A percentile compares a stretch with the other conserved stretches of the same genome.
Conservation (phyloP, 2,329 filamentous ascomycete species). For the Harringtonia aguacate region DNA sequence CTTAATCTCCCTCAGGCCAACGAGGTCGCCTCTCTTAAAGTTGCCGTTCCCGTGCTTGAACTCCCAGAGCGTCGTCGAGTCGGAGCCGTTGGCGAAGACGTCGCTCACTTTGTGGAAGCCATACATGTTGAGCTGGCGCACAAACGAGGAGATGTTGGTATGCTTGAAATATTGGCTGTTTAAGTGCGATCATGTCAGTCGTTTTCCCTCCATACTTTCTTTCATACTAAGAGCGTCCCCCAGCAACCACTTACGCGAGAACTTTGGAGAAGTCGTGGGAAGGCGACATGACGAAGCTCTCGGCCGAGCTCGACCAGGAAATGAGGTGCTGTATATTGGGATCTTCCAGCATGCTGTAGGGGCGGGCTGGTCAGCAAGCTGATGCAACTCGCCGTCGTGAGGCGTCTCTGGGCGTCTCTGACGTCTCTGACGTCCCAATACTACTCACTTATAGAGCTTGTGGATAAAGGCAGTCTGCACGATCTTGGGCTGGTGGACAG, state of each 20-base stretch:
- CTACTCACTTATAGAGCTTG: conserved; percentile 87
- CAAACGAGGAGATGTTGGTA: conserved; percentile 97
- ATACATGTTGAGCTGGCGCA: conserved; percentile 98
- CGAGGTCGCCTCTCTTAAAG: conserved; percentile 89
- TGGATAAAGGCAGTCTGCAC: conserved; percentile 98
- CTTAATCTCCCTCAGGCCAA: conserved; percentile 89
- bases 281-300: conserved; percentile 98
- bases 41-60: conserved; percentile 97
- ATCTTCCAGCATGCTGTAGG: conserved; percentile 85
- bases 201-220: too few species aligned
- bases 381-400: too few species aligned
- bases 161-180: conserved; percentile 99
- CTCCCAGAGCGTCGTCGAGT: conserved; percentile 92
- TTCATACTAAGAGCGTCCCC: too few species aligned
- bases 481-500: conserved; percentile 88
- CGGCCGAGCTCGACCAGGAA: conserved; percentile 85
- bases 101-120: conserved; percentile 99
- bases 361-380: too few species aligned
- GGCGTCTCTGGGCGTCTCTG: too few species aligned
- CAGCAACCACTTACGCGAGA: conserved; percentile 60
- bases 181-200: too few species aligned
- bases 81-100: conserved; percentile 90
- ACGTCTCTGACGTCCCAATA: too few species aligned
- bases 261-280: conserved; percentile 98
- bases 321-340: conserved; percentile 88